Conservation (phyloP, 306 rosid genomes). For the Ziziphus jujuba region DNA sequence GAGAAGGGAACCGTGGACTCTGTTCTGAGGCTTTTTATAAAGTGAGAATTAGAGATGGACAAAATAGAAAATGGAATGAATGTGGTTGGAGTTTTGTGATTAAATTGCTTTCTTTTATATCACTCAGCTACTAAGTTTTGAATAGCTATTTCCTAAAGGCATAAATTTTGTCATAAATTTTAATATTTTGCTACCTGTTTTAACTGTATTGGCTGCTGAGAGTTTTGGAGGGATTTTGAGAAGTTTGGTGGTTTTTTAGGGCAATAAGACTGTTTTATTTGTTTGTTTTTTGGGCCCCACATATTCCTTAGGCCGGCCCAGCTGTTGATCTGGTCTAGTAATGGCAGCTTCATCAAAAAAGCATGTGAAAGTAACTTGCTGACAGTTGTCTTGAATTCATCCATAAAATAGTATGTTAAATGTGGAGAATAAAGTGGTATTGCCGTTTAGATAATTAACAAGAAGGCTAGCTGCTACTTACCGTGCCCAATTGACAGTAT, state of each 20-base stretch:
- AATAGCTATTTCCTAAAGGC: constrained; percentile 53
- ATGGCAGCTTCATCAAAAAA: too few relatives aligned
- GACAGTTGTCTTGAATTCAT: too few relatives aligned
- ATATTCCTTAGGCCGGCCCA: constrained; percentile 71
- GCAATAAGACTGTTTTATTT: constrained; percentile 23
- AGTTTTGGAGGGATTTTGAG: constrained; percentile 20
- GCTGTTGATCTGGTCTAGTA: too few relatives aligned
- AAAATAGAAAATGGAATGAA: constrained; percentile 25
- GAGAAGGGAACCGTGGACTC: constrained; percentile 17
- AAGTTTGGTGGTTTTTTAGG: background rate
- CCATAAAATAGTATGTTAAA: too few relatives aligned
- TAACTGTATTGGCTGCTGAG: constrained; percentile 10
- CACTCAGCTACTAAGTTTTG: constrained; percentile 24
- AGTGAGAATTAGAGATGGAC: constrained; percentile 19
- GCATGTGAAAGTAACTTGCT: too few relatives aligned
- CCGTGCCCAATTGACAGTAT: too few relatives aligned
- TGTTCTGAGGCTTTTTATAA: constrained; percentile 13
- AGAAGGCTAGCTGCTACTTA: too few relatives aligned
- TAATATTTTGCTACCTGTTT: constrained; percentile 15
- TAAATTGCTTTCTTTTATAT: constrained; percentile 32
- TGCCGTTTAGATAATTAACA: too few relatives aligned
- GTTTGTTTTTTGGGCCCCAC: constrained; percentile 25
- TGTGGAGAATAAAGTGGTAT: too few relatives aligned
- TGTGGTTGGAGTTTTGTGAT: constrained; percentile 45
- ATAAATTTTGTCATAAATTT: constrained; percentile 35